Evolutionary conservation across 2,329 filamentous ascomycete species (phyloP).

Genomic region (Aspergillus fischeri): DNA sequence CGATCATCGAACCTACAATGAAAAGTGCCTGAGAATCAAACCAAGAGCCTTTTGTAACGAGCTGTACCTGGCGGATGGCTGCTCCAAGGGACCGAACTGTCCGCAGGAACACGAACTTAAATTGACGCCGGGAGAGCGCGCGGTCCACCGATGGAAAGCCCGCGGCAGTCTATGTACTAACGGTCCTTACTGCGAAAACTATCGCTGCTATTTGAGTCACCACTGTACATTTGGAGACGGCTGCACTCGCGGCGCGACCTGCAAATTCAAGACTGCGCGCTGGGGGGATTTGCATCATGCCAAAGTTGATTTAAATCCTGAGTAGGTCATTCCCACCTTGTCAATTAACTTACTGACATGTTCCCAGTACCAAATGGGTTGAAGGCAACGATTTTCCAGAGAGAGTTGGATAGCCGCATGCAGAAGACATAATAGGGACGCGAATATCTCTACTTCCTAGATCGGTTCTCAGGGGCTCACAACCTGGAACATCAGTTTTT

Average conservation of each 20-base stretch:
- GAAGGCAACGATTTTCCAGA: background rate
- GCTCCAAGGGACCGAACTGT: background rate
- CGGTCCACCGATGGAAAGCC: constrained; percentile 9
- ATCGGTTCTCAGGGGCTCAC: no score
- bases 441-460: no score
- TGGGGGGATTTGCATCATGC: background rate
- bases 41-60: constrained; percentile 10
- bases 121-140: constrained; percentile 4
- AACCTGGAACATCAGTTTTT: no score
- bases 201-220: constrained; percentile 10
- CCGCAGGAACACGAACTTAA: constrained; percentile 6
- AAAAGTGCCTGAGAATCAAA: background rate
- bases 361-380: background rate
- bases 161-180: constrained; percentile 3
- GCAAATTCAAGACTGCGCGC: background rate
- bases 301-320: background rate
- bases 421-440: no score
- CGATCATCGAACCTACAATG: background rate
- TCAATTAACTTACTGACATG: background rate
- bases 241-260: background rate
- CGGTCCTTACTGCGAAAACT: constrained; percentile 6
- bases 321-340: background rate
- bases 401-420: background rate
- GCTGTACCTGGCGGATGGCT: constrained; percentile 3
- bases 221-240: constrained; percentile 7